Base-by-base conservation (phyloP, 805 yeast genomes). In the Ascoidea rubescens region DNA sequence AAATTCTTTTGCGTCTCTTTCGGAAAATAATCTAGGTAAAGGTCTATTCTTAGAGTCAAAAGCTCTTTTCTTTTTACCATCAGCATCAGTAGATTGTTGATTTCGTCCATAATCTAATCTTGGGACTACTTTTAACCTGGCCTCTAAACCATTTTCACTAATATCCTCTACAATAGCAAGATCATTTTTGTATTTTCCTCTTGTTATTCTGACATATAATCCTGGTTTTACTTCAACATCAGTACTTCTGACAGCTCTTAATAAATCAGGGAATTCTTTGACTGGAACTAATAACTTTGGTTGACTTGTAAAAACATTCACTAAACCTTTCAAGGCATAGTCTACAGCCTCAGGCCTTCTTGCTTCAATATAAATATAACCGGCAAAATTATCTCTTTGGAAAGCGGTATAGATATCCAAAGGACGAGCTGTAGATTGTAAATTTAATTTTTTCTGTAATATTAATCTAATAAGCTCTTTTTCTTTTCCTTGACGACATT, bases 131-230 rank as follows among this genome's bases (percentile, higher is more conserved):
- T 87, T 87, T 59, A 95, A 80, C 60, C 95, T 78, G n/a, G 88
- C 98, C 64, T 91, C 98, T 59, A 93, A 75, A 51, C 96, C 98
- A 63, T 87, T 91, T 62, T 93, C 98, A 55, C 95, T 85, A 56
- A 93, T 75, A 63, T 90, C 89, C 60, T 89, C 96, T 50, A 93
- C 96, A 49, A 88, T 78, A 28, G 96, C 99, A 57, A 93, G 73
- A 66, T 93, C 99, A 50, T 91, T 91, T 61, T 86, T 86, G 66
- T 91, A 90, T 62, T 84, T 84, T 56, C 99, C 98, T 56, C 96
- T 78, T 60, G 85, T 84, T 57, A 93, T 77, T 58, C 99, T 77
- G 50, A 93, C 95, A 66, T 91, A 93, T 33, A 88, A 80, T 28
- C 99, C 99, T 5, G 96, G 97, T 48, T 82, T 83, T 30, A 93